These are phyloP conservation scores for Polytrichum commune DNA, from an alignment of 225 moss, liverwort and hornwort species.

Conservation along the genomic window DNA sequence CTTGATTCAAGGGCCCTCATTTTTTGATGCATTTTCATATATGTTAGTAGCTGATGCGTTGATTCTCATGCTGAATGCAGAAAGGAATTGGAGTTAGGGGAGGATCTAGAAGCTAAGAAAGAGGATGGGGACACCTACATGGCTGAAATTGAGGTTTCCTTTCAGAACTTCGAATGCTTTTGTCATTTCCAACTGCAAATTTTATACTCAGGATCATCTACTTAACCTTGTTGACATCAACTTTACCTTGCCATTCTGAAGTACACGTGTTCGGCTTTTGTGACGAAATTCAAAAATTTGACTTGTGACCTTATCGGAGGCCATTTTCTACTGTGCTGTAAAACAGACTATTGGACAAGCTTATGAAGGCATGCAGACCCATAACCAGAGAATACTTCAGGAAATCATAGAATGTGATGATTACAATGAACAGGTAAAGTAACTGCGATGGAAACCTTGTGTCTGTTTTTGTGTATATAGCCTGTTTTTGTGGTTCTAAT, in stretches of 20 bases:
- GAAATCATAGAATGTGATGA: slow-evolving; percentile 91
- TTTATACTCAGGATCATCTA: too few relatives aligned
- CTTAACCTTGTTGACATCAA: too few relatives aligned
- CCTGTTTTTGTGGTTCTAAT: too few relatives aligned
- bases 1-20: background rate
- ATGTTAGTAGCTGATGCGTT: slow-evolving; percentile 25
- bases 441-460: too few relatives aligned
- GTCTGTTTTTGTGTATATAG: too few relatives aligned
- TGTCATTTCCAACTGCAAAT: too few relatives aligned
- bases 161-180: too few relatives aligned
- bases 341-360: slow-evolving; percentile 92
- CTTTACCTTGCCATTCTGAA: too few relatives aligned
- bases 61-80: slow-evolving; percentile 11
- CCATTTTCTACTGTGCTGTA: too few relatives aligned
- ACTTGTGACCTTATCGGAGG: too few relatives aligned
- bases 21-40: background rate
- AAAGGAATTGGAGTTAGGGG: slow-evolving; percentile 39
- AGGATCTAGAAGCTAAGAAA: slow-evolving; percentile 59
- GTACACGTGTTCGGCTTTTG: too few relatives aligned
- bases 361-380: slow-evolving; percentile 97
- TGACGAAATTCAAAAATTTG: too few relatives aligned
- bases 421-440: slow-evolving; percentile 81
- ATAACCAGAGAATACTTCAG: slow-evolving; percentile 90
- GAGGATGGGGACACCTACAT: slow-evolving; percentile 95
- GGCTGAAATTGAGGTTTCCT: slow-evolving; percentile 78